Base-by-base conservation (phyloP, 176 grass and related monocot species). In the Ananas comosus region DNA sequence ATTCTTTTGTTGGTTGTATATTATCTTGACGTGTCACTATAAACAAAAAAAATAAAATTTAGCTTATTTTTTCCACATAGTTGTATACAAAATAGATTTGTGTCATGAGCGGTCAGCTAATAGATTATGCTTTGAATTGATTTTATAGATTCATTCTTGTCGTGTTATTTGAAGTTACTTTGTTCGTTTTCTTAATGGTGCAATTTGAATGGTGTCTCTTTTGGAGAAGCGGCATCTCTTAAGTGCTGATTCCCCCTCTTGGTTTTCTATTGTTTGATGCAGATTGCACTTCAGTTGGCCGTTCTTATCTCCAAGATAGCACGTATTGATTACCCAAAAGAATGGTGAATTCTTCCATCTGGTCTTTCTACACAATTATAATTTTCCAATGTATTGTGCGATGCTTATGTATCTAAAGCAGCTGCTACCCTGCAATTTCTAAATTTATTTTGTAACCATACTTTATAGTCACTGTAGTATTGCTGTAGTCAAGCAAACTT, bases 281-380 rank as follows among this genome's bases (percentile, higher is more conserved):
- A 99, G 94, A 93, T 99, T 69, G 89, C 94, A 52, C 82, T 85
- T 85, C 86, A 92, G 72, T 57, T 99, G 79, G 89, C 94, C 29
- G 89, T 99, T 58, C 78, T 99, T 74, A 85, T 99, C n/a, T 92
- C 94, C 47, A 99, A 99, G 81, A 88, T 99, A 78, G 89, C 94
- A 72, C 89, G 94, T 3, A 85, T 87, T 49, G 94, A 99, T 90
- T 99, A 93, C 74, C 94, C 94, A 70, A 99, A 83, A 85, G 94
- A 99, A 29, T 99, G 94, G 94, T 99, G 93, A 21, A 68, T 71
- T 50, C 70, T 79, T 51, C 11, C 28, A 48, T 23, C 28, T 67
- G 56, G 29, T 51, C 51, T 70, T 70, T 64, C 64, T 76, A 58
- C 58, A 82, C 1, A 57, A 50, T 63, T 50, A 54, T 53, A 63